Conservation (phyloP, 2,329 filamentous ascomycete species). For the Aspergillus clavatus region DNA sequence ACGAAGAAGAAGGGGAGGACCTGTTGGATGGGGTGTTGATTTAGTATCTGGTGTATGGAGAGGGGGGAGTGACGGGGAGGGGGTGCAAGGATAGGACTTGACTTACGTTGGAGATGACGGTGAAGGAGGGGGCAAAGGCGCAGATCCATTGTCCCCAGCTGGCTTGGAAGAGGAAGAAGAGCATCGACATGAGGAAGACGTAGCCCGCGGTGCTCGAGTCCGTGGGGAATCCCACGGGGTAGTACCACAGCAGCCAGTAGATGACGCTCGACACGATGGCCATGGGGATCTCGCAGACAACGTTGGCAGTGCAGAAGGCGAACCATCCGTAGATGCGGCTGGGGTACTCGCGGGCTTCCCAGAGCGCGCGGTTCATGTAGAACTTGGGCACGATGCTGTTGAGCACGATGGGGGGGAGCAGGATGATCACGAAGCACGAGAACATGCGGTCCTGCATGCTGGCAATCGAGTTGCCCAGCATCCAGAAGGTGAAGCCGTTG, state of each 20-base stretch:
- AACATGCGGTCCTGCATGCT: constrained; percentile 78
- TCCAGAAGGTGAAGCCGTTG: constrained; percentile 74
- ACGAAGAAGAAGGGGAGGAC: constrained; percentile 76
- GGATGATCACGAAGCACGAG: constrained; percentile 61
- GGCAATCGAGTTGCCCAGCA: constrained; percentile 59
- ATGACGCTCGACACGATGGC: constrained; percentile 60
- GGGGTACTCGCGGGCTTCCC: constrained; percentile 68
- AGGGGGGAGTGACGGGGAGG: constrained; percentile 1
- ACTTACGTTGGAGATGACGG: constrained; percentile 63
- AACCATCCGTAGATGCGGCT: constrained; percentile 73
- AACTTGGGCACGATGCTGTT: constrained; percentile 75
- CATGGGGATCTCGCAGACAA: constrained; percentile 67
- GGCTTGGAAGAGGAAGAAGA: constrained; percentile 71
- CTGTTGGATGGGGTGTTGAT: constrained; percentile 19
- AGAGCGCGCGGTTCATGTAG: constrained; percentile 66
- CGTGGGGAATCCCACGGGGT: constrained; percentile 63
- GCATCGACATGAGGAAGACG: constrained; percentile 69
- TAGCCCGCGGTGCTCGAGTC: constrained; percentile 65
- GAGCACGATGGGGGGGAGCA: constrained; percentile 66
- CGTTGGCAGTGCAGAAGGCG: constrained; percentile 68
- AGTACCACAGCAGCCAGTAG: constrained; percentile 76
- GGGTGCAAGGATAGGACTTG: no score
- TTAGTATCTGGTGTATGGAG: background rate
- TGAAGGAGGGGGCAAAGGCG: constrained; percentile 73
- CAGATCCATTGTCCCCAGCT: constrained; percentile 82